phyloP scores from a whole-genome alignment of 2,329 filamentous ascomycete species.

The Trichoderma atroviride region DNA sequence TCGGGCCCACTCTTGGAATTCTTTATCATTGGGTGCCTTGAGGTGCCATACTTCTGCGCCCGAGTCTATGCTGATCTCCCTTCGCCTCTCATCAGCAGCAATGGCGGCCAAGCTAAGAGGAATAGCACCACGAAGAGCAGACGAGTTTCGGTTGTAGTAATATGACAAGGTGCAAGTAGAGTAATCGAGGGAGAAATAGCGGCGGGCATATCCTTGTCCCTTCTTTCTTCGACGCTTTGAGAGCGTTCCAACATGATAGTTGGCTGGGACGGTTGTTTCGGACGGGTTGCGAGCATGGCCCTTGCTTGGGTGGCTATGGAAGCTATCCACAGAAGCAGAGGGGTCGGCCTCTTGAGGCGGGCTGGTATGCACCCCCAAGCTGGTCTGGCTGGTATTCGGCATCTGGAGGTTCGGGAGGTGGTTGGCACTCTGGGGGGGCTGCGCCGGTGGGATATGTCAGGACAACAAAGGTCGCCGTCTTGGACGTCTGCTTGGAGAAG shows the following conservation, averaged over 20 bases:
- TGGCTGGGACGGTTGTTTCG: conserved; percentile 48
- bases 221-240: conserved; percentile 91
- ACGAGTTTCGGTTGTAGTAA: conserved; percentile 92
- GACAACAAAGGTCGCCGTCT: conserved; percentile 92
- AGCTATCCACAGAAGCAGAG: conserved; percentile 62
- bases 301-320: conserved; percentile 54
- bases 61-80: conserved; percentile 95
- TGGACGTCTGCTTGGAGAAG: conserved; percentile 92
- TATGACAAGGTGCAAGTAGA: conserved; percentile 93
- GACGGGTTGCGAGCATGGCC: conserved; percentile 54
- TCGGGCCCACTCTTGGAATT: conserved; percentile 85
- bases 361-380: conserved; percentile 53
- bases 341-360: conserved; percentile 49
- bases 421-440: conserved; percentile 74
- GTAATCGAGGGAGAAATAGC: conserved; percentile 96
- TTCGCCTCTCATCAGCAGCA: conserved; percentile 81
- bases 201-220: conserved; percentile 87
- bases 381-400: conserved; percentile 52
- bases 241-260: conserved; percentile 80
- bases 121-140: conserved; percentile 87
- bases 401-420: conserved; percentile 64
- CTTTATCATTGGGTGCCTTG: conserved; percentile 76
- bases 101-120: conserved; percentile 90
- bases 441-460: conserved; percentile 87
- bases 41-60: conserved; percentile 97